Base-by-base conservation (phyloP, 352 stramenopile species). In the Plasmopara viticola region DNA sequence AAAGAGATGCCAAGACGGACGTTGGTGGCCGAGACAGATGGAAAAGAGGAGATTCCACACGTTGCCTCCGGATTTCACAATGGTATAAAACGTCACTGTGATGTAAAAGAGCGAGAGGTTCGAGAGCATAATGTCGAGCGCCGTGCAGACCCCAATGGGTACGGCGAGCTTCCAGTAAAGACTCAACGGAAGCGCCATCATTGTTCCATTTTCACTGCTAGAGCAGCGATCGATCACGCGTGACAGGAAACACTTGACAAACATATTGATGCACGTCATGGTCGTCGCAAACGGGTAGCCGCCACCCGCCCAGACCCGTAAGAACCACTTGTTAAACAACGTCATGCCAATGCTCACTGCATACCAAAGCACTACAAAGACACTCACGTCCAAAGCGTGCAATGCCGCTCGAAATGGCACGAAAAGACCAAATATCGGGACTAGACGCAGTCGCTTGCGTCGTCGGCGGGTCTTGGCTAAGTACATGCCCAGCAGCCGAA, bases 91-190 rank as follows among this genome's bases (percentile, higher is more conserved):
- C 20, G 80, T 89, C 13, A 93, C 83, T 0, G 78, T 91, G 56
- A 93, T 87, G 66, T 91, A 95, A 38, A 87, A 76, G 53, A 93
- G 78, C 57, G 82, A 90, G 14, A 87, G 42, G 57, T 93, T 93
- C 10, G 78, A 91, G 28, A 87, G 55, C 64, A 88, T 84, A 34
- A 95, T 87, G 62, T 93, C 82, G 8, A 91, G 72, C n/a, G 78
- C 76, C 9, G 84, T 92, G 63, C 70, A 87, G 28, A 90, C 47
- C 9, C 82, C 80, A 35, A 92, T 89, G 17, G 84, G 82, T 35
- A 92, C 76, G 13, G 78, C 83, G 17, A 91, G 60, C 30, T 69
- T 68, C 75, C 78, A 87, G 62, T 86, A 86, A 9, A 77, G 53
- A 39, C 40, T 51, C 4, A 60, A 53, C 0, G 62, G 58, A 9